Base-by-base conservation (phyloP, 257 asterid species). In the Dorcoceras hygrometricum region DNA sequence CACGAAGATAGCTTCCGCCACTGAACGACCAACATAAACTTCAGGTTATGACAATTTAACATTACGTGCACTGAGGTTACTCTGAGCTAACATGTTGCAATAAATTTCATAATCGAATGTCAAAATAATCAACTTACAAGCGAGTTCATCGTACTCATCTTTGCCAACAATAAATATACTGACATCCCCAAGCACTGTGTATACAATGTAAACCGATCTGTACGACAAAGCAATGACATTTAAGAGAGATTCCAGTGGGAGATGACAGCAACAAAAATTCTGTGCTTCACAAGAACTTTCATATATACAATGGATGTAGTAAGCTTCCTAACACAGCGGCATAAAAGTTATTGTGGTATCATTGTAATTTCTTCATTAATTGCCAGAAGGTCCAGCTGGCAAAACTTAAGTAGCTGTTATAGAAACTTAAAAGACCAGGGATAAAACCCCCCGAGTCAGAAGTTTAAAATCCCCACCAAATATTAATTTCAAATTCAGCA, bases 141-240 rank as follows among this genome's bases (percentile, higher is more conserved):
- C 87, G 78, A 88, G 95, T 80, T 93, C 99, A 77, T 93, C 97
- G 18, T 90, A 93, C 65, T 86, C 97, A 75, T 93, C 99, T 84
- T 93, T 93, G 84, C 96, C 99, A 71, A 93, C 99, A 59, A 90
- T 82, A 67, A 75, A 93, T 65, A 88, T 77, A 78, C 95, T 90
- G 72, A 93, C 95, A 80, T 93, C 96, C 26, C 97, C 99, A 8
- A 93, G 92, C 73, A 86, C 91, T 18, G 95, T 90, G 88, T 86
- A 93, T 24, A 90, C 96, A 57, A 88, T 87, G 65, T 93, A 88
- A 36, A 90, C 95, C 27, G 99, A 90, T 78, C 96, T 93, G 92
- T 78, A 31, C 19, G 71, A 24, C 29, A 58, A 48, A 75, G 57
- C 59, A 68, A 53, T 29, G 60, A 58, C 32, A 48, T 22, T 23